Evolutionary conservation across 2,329 filamentous ascomycete genomes (phyloP), one percentile per base, ranked within the genome.

Genomic region (Penicillium palitans): DNA sequence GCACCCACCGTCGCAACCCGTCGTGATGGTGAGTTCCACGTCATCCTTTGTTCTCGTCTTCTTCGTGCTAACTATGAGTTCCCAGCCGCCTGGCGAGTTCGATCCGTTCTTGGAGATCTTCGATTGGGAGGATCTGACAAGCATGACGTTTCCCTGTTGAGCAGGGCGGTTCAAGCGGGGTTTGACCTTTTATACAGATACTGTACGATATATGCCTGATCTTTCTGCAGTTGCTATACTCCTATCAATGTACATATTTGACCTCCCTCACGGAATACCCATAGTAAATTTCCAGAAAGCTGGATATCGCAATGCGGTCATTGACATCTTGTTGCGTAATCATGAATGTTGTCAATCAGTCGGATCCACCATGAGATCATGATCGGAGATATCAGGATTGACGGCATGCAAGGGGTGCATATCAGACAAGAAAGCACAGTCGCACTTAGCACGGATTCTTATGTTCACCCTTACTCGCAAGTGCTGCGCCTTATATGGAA

Each of bases 101-200:
- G 72, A 74, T 42, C 70, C 72, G 25, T 73, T 72, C 47, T 60
- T 73, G 39, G 72, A 72, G 39, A 70, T 70, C 2, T 74, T 74
- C 52, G 67, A 74, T 50, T 74, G 70, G 70, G 71, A 70, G 12
- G 68, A 74, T 55, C 47, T 74, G 40, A 68, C 70, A 15, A 70
- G 66, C 2, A 66, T 72, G 54, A 65, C 66, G 1, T 63, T 72
- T 21, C 64, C 62, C 57, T 61, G 61, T 33, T 69, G 44, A 53
- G 6, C 3, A 7, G 29, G 5, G 9, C 9, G 4, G 15, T 15
- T 35, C 3, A 6, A 12, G 6, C n/a, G n/a, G 15, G 19, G 1
- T 21, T 46, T n/a, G 10, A 10, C 17, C 6, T 17, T 45, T 27
- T 27, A n/a, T 27, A 21, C n/a, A 12, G 19, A 44, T 2, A 37